Base-by-base conservation (phyloP, 176 grass and related monocot genomes). In the Puya raimondii region DNA sequence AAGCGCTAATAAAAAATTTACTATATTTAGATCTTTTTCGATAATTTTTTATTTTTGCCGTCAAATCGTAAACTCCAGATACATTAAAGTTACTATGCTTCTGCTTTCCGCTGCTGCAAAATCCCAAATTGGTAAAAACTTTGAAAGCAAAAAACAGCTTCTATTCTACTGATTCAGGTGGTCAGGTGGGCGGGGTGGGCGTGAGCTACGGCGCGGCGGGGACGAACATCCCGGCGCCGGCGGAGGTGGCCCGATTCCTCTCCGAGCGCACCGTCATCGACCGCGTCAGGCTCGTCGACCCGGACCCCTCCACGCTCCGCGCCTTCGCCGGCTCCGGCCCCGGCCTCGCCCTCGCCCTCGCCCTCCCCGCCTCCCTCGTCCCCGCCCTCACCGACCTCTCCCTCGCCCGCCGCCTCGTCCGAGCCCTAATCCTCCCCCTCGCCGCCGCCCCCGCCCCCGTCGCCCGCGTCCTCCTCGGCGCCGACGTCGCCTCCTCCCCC, bases 161-260 rank as follows among this genome's bases (percentile, higher is more conserved):
- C 48, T 64, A 3, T 51, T 51, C 12, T 53, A 26, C 10, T 50
- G 2, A 68, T 14, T 70, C 78, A 74, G 71, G 49, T 16, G 59
- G 49, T 14, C 70, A 23, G 49, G 92, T 65, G 23, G 56, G 59
- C 23, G 76, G 80, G 75, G 73, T 96, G 47, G 92, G 88, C 69
- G 50, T 96, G 2, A 92, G 50, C 49, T 96, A 96, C 67, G 92
- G 92, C 64, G 80, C 27, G 73, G 72, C 70, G 0, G 88, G 76
- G 12, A 81, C 75, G 47, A 80, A 68, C 33, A 81, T 96, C 15
- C 92, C 86, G 17, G 26, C 83, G 3, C 83, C 83, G 3, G 70
- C 51, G 21, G 74, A 88, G 72, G 88, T 96, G 1, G 80, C 80
- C 29, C 75, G 74, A 61, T 91, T 96, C 80, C 82, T 96, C 22